Base-by-base conservation (phyloP, 2,329 filamentous ascomycete species). In the Phialophora tarda region DNA sequence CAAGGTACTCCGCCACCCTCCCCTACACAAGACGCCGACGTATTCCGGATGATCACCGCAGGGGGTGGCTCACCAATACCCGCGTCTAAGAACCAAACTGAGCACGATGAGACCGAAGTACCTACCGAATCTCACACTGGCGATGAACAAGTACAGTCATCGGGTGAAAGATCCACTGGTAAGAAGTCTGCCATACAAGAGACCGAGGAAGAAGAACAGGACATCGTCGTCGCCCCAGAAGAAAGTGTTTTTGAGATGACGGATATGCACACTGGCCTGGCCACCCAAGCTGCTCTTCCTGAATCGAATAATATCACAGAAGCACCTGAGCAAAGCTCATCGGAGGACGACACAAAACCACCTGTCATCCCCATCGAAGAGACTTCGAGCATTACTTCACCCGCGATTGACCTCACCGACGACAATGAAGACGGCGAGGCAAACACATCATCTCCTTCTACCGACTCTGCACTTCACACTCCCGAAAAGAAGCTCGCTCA, bases 401-500 rank as follows among this genome's bases (percentile, higher is more conserved):
- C 26, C 38, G n/a, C 59, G 12, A 57, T 63, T 48, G 51, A 63
- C 51, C 34, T 56, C 23, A 56, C 51, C 21, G 59, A 61, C 21
- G 48, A 61, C 48, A 61, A 61, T 24, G 59, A 54, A 17, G 21
- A 4, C 48, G 34, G 48, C 30, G 59, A 54, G 21, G 44, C 48
- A 21, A n/a, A 44, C 21, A 21, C 59, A 41, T 61, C 59, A 53
- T 32, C 58, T 41, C 38, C 63, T 23, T 53, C 48, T 11, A 23
- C 47, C 7, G 5, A 23, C 10, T 14, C 60, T 50, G 21, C 48
- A 14, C 32, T 60, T 32, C 32, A 63, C 10, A 69, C 68, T 55
- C 68, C 70, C 4, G 64, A 62, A 12, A 61, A 63, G 50, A 32
- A 65, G 28, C 58, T 72, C 41, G 59, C 59, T 8, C 14, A 64